Percentiles rank a stretch among this genome's conserved stretches.
Evolutionary conservation across 495 filamentous ascomycete genomes (phyloP).

Genomic region (Aspergillus hancockii): DNA sequence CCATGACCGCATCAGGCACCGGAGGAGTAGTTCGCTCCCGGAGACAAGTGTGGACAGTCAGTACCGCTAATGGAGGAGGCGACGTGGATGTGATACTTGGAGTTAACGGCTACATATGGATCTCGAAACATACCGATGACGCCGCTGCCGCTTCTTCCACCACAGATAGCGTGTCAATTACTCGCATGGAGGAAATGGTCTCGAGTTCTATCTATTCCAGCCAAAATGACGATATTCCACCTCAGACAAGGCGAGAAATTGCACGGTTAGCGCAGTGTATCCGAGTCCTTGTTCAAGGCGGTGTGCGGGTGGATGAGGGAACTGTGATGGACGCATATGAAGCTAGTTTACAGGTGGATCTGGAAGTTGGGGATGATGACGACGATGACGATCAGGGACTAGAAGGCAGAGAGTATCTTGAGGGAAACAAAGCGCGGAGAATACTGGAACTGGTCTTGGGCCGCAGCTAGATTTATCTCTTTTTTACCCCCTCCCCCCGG

Average conservation of each 20-base stretch:
- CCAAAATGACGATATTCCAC: slow-evolving; percentile 80
- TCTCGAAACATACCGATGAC: slow-evolving; percentile 70
- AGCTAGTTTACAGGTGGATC: slow-evolving; percentile 70
- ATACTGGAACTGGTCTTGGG: slow-evolving; percentile 57
- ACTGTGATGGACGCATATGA: slow-evolving; percentile 83
- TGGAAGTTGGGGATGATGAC: slow-evolving; percentile 54
- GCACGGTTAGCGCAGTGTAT: slow-evolving; percentile 77
- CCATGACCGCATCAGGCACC: slow-evolving; percentile 22
- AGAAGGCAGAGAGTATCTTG: slow-evolving; percentile 63
- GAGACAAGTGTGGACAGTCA: slow-evolving; percentile 83
- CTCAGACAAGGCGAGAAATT: slow-evolving; percentile 83
- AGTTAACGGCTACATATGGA: slow-evolving; percentile 96
- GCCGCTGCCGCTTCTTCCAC: slow-evolving; percentile 50
- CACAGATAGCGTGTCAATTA: slow-evolving; percentile 62
- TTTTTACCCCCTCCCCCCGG: too few species aligned
- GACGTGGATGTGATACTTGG: slow-evolving; percentile 85
- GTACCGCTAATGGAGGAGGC: slow-evolving; percentile 66
- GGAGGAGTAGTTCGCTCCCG: slow-evolving; percentile 77
- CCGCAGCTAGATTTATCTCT: slow-evolving; percentile 4
- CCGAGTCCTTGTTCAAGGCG: slow-evolving; percentile 74
- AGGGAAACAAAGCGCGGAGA: slow-evolving; percentile 66
- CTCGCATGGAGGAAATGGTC: slow-evolving; percentile 78
- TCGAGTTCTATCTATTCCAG: slow-evolving; percentile 79
- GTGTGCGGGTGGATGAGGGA: slow-evolving; percentile 86
- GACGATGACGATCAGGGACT: slow-evolving; percentile 41